Evolutionary conservation across 2,329 filamentous ascomycete species (phyloP).

Genomic region (Macrophomina pseudophaseolina): DNA sequence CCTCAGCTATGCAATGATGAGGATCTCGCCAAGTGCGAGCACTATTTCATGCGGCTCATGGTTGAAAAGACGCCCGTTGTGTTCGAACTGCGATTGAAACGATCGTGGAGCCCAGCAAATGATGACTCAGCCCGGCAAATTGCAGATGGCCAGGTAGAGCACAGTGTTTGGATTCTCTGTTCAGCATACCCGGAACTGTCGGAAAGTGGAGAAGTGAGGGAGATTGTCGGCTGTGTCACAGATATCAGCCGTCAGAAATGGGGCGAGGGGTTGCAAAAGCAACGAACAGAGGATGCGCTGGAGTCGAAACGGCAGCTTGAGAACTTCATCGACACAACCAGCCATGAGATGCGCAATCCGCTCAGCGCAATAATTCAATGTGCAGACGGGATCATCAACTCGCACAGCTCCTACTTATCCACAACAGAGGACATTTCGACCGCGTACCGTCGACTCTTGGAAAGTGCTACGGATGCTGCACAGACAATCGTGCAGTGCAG

Average conservation of each 20-base stretch:
- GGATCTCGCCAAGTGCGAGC: conserved; percentile 40
- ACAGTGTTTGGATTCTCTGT: conserved; percentile 39
- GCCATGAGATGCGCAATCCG: conserved; percentile 40
- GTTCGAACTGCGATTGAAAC: conserved; percentile 45
- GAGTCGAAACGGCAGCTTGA: conserved; percentile 48
- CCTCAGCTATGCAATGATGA: conserved; percentile 38
- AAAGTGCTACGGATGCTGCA: conserved; percentile 42
- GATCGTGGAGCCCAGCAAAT: conserved; percentile 38
- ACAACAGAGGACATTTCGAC: conserved; percentile 33
- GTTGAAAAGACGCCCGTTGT: conserved; percentile 40
- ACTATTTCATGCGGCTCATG: conserved; percentile 39
- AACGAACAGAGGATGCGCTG: conserved; percentile 43
- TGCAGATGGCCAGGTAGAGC: conserved; percentile 27
- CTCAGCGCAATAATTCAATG: conserved; percentile 50
- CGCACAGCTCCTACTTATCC: conserved; percentile 29
- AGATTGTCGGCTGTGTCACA: conserved; percentile 46
- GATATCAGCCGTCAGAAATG: conserved; percentile 47
- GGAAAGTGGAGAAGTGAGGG: conserved; percentile 35
- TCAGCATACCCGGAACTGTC: conserved; percentile 38
- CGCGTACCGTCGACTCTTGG: conserved; percentile 35
- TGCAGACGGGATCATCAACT: conserved; percentile 49
- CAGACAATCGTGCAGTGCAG: conserved; percentile 53
- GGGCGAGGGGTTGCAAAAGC: conserved; percentile 45
- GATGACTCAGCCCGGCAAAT: conserved; percentile 24
- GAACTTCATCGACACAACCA: conserved; percentile 44